Percentiles rank a stretch among this genome's conserved stretches.
phyloP scores from a whole-genome alignment of 2,329 filamentous ascomycete species.

The Penicillium paneum region DNA sequence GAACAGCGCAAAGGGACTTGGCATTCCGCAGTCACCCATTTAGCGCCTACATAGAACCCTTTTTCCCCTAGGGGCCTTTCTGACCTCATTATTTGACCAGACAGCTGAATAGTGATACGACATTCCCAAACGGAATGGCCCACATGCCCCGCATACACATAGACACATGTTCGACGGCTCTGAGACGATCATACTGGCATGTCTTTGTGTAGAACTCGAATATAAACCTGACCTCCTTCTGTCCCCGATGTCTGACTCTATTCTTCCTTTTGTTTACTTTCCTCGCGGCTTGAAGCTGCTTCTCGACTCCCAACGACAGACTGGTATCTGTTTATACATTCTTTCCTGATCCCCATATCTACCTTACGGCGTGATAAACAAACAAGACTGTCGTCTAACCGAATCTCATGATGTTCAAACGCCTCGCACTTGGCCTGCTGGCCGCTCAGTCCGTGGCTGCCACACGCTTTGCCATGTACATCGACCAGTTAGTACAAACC shows the following conservation, averaged over 20 bases:
- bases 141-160: not conserved
- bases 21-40: conserved; percentile 1
- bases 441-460: conserved; percentile 29
- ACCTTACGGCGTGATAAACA: not conserved
- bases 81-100: not conserved
- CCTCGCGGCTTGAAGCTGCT: conserved; percentile 7
- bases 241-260: not conserved
- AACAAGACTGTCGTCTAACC: not conserved
- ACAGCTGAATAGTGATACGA: not conserved
- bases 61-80: not conserved
- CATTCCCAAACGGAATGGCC: conserved; percentile 11
- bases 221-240: conserved; percentile 7
- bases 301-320: not conserved
- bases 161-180: not conserved
- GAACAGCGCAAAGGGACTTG: not conserved
- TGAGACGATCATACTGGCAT: conserved; percentile 10
- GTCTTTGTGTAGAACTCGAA: not conserved
- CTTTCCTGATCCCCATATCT: not conserved
- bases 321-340: not conserved
- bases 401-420: conserved; percentile 25
- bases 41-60: not conserved
- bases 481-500: conserved; percentile 43
- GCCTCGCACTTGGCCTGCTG: conserved; percentile 29
- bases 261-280: not conserved
- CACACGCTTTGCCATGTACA: conserved; percentile 45